A percentile compares a stretch with the other conserved stretches of the same genome.
Conservation (phyloP, 805 yeast genomes). For the Candida krabiensis region DNA sequence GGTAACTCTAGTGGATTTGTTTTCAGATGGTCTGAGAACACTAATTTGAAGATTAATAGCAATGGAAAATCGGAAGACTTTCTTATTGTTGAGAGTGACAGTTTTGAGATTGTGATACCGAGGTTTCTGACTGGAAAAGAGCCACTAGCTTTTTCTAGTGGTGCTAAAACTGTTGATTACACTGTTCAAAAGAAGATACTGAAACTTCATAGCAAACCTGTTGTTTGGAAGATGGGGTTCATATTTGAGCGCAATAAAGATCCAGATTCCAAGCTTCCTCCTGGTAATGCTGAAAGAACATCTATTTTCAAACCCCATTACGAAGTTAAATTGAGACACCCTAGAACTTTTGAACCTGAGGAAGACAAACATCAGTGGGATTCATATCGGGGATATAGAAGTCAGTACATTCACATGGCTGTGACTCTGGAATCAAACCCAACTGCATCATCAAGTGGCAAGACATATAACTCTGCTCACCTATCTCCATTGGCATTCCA, state of each 20-base stretch:
- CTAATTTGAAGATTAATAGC: conserved; percentile 50
- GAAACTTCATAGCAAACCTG: conserved; percentile 61
- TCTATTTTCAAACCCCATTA: conserved; percentile 58
- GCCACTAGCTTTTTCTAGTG: conserved; percentile 9
- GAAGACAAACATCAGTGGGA: conserved; percentile 59
- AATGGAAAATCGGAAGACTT: conserved; percentile 49
- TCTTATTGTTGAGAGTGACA: conserved; percentile 52
- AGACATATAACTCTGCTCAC: conserved; percentile 69
- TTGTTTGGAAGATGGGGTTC: conserved; percentile 77
- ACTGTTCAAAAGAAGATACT: conserved; percentile 49
- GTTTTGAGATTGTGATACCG: conserved; percentile 59
- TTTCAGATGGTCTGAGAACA: conserved; percentile 62
- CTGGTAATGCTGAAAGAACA: conserved; percentile 40
- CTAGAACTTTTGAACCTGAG: conserved; percentile 38
- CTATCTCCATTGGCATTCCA: conserved; percentile 66
- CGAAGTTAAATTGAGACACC: conserved; percentile 56
- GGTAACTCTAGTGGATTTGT: conserved; percentile 65
- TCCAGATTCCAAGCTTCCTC: conserved; percentile 31
- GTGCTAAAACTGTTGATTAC: conserved; percentile 36
- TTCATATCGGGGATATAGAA: conserved; percentile 77
- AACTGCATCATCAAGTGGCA: conserved; percentile 17
- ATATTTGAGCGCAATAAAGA: conserved; percentile 63
- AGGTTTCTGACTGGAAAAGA: conserved; percentile 38
- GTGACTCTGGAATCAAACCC: conserved; percentile 48
- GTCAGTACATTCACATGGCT: conserved; percentile 77